A percentile compares a stretch with the other conserved stretches of the same genome.
These are phyloP conservation scores for Lachancea meyersii DNA, from an alignment of 805 yeast genomes.

Conservation along the genomic window DNA sequence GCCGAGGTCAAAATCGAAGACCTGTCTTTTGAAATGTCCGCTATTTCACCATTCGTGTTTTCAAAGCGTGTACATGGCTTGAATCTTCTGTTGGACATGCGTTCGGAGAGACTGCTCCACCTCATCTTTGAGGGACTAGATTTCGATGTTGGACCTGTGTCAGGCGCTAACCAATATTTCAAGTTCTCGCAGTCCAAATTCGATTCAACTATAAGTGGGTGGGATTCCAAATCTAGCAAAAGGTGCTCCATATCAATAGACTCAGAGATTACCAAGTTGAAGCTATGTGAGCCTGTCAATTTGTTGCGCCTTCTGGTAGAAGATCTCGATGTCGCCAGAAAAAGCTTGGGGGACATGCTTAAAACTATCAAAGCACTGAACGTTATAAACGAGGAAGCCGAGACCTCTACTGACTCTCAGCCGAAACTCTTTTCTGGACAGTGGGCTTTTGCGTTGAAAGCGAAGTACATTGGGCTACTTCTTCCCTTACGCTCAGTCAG, in stretches of 20 bases:
- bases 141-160: not conserved
- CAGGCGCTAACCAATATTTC: not conserved
- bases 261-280: constrained; percentile 12
- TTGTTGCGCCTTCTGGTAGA: constrained; percentile 21
- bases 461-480: constrained; percentile 27
- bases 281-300: constrained; percentile 27
- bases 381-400: no score
- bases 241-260: not conserved
- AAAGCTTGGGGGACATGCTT: constrained; percentile 17
- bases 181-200: constrained; percentile 6
- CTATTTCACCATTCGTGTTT: constrained; percentile 3
- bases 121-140: constrained; percentile 2
- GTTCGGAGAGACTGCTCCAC: not conserved
- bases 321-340: constrained; percentile 23
- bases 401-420: no score
- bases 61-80: not conserved
- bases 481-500: constrained; percentile 25
- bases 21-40: constrained; percentile 1
- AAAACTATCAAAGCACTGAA: not conserved
- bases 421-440: not conserved
- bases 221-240: not conserved
- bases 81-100: not conserved
- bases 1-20: not conserved
- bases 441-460: constrained; percentile 20
- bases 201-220: not conserved